Base-by-base conservation (phyloP, 805 yeast genomes). In the Yarrowia hollandica region DNA sequence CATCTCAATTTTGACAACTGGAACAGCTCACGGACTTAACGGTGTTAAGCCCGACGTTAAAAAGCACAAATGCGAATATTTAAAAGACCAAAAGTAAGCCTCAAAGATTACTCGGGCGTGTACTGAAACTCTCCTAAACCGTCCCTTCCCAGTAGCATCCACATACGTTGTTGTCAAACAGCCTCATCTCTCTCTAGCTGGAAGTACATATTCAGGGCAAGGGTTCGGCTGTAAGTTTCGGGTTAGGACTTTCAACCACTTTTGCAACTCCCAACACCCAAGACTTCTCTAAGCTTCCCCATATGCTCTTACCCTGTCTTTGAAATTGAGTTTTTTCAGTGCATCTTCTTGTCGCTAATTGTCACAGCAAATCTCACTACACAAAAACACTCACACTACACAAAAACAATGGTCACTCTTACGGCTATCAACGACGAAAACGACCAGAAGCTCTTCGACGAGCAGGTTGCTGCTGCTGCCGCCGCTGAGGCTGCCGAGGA, bases 401-500 rank as follows among this genome's bases (percentile, higher is more conserved):
- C 26, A 22, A 10, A 33, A 38, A 74, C 61, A 63, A 87, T 87
- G 94, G 94, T 87, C 65, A 84, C 83, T 68, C 82, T 87, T 67
- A 85, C 89, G 54, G 85, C 83, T 75, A 80, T 86, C 64, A 77
- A 74, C 66, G 75, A 74, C 31, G 66, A 66, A 72, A 78, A 75
- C 66, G 72, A 72, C 42, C 70, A 71, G 64, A 65, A 71, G 31
- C 67, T 71, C n/a, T 71, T 68, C 41, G 71, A 68, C 44, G 76
- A 76, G 57, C 48, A 39, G 50, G 38, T 38, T 12, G 59, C 48
- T 22, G 73, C 72, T 5, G 75, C 73, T 35, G 67, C 65, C 44
- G 68, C 64, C 16, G 68, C 64, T 28, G 70, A 67, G 22, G 78
- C 74, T 41, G 75, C 71, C 46, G 74, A 70, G 18, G 75, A 73